A percentile compares a stretch with the other conserved stretches of the same genome.
Evolutionary conservation across 257 asterid species (phyloP).

Genomic region (Solanum paucissectum): DNA sequence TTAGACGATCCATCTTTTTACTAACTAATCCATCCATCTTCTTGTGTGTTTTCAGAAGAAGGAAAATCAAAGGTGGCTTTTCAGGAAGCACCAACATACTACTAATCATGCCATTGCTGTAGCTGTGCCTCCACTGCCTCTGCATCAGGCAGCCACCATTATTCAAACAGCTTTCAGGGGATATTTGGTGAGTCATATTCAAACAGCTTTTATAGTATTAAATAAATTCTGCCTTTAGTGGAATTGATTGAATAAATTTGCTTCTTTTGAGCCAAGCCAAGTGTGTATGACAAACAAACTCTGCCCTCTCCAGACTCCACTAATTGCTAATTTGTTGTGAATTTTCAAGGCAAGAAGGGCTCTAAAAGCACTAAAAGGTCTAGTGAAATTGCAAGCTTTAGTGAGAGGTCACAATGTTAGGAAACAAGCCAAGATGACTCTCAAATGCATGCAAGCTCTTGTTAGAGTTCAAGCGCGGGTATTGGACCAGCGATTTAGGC

Average conservation of each 20-base stretch:
- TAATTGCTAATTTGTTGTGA: background rate
- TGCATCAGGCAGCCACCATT: conserved; percentile 14
- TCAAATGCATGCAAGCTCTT: conserved; percentile 42
- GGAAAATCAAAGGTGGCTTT: conserved; percentile 28
- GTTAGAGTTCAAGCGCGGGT: conserved; percentile 30
- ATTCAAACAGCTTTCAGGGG: conserved; percentile 39
- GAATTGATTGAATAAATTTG: background rate
- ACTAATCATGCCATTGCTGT: conserved; percentile 16
- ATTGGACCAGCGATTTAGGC: conserved; percentile 22
- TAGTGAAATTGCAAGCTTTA: conserved; percentile 43
- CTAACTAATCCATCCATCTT: background rate
- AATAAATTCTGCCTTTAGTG: background rate
- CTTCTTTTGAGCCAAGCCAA: background rate
- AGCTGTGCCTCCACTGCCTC: conserved; percentile 19
- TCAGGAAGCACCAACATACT: conserved; percentile 3
- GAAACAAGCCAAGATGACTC: conserved; percentile 35
- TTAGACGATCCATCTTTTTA: background rate
- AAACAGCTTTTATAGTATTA: too few relatives aligned
- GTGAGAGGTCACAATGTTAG: conserved; percentile 37
- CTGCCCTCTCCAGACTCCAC: too few relatives aligned
- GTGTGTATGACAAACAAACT: too few relatives aligned
- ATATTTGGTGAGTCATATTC: conserved; percentile 19
- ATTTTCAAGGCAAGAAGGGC: conserved; percentile 34
- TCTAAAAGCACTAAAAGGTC: conserved; percentile 32
- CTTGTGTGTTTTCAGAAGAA: conserved; percentile 16